Percentiles rank a stretch among this genome's conserved stretches.
Conservation (phyloP, 345 rosid genomes). For the Brassica cretica region DNA sequence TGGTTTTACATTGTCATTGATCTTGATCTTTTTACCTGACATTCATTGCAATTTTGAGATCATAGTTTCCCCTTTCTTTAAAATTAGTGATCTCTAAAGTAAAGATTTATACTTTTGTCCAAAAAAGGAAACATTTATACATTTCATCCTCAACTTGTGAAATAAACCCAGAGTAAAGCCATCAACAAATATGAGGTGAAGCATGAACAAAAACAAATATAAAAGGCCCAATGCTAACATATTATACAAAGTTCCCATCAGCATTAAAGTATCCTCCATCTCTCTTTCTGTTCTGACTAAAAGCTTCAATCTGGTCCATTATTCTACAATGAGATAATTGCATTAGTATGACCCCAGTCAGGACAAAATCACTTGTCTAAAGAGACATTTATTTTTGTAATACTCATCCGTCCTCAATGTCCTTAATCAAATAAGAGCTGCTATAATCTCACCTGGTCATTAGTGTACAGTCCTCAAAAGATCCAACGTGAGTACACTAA, state of each 20-base stretch:
- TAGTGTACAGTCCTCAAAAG: conserved; percentile 7
- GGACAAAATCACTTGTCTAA: too few relatives aligned
- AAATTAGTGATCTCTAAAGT: not conserved
- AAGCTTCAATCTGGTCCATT: too few relatives aligned
- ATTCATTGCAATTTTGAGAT: not conserved
- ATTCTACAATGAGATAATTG: too few relatives aligned
- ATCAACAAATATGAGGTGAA: not conserved
- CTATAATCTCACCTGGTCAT: not conserved
- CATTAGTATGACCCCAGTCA: too few relatives aligned
- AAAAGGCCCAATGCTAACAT: not conserved
- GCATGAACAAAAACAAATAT: not conserved
- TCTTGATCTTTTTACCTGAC: too few relatives aligned
- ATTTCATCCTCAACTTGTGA: not conserved
- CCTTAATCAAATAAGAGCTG: conserved; percentile 44
- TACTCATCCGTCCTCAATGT: conserved; percentile 71
- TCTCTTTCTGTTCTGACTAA: too few relatives aligned
- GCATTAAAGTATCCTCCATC: too few relatives aligned
- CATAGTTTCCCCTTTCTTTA: not conserved
- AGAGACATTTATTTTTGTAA: not conserved
- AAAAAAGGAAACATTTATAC: not conserved
- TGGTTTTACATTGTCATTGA: not conserved
- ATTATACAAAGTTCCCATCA: too few relatives aligned
- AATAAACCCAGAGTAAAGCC: not conserved
- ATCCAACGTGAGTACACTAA: not conserved
- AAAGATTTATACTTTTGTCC: too few relatives aligned